Base-by-base conservation (phyloP, 495 filamentous ascomycete genomes). In the Aspergillus cristatus region DNA sequence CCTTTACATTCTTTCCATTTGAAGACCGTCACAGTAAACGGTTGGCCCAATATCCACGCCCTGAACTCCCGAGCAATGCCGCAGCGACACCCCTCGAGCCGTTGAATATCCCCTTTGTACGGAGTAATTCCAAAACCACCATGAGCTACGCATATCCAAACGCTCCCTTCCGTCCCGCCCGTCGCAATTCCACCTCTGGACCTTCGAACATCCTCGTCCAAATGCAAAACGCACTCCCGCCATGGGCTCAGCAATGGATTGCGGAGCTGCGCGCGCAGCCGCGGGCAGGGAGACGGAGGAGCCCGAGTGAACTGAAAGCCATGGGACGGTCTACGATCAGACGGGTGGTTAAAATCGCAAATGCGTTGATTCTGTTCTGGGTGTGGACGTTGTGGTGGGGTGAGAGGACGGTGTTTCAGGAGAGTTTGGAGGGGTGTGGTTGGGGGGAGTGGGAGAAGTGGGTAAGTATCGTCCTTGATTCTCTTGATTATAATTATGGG, bases 371-470 rank as follows among this genome's bases (percentile, higher is more conserved):
- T 10, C 51, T 72, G 3, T 17, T 84, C 8, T 98, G 90, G 90
- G 34, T 87, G n/a, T 50, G 84, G 12, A 63, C 81, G 10, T 45
- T 96, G 41, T 84, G 87, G 56, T 90, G 86, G 83, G 90, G 91
- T 4, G 91, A 98, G 63, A 68, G 84, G 45, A 79, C 71, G 43
- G 73, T 81, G 16, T 97, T 91, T 50, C 61, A 69, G 29, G 71
- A 70, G 34, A 74, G 67, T 38, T 68, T 95, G 10, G 69, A 73
- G 35, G 61, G 54, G n/a, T 98, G 91, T 57, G 55, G 70, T 28
- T 98, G 91, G 91, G 68, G 71, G 17, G 71, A 68, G 32, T 98
- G 91, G 91, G 91, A 96, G 61, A 70, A 75, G 58, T 97, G 90
- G 89, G 89, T 94, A 68, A 59, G 82, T 60, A 11, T 8, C n/a